Base-by-base conservation (phyloP, 805 yeast species). In the Blastobotrys robertii region DNA sequence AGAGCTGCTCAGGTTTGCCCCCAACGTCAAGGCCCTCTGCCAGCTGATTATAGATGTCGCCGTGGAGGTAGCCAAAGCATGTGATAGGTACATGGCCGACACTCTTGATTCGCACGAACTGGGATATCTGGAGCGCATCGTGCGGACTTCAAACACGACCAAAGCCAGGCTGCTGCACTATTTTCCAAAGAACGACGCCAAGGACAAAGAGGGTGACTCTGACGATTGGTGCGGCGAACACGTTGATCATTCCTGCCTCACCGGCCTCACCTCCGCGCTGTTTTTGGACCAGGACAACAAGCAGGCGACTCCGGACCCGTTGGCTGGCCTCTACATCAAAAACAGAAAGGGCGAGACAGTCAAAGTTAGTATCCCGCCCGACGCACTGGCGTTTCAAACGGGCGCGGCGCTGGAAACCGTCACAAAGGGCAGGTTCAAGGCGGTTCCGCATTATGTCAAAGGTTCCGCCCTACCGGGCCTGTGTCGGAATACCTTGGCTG, bases 181-280 rank as follows among this genome's bases (percentile, higher is more conserved):
- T 50, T 76, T 62, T 46, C 74, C 79, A 1, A 40, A n/a, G n/a
- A n/a, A n/a, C n/a, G n/a, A n/a, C n/a, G n/a, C n/a, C n/a, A n/a
- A n/a, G n/a, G n/a, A n/a, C n/a, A n/a, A n/a, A n/a, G n/a, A n/a
- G n/a, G 48, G 44, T 1, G 44, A 38, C 7, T 61, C 58, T 10
- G 66, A 59, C 42, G 67, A 66, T 34, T 77, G 82, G 82, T 77
- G 82, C 55, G 81, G 80, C 0, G 78, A 74, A 50, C 82, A 77
- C 52, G 49, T 68, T 34, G 82, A 77, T 54, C 81, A 76, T 49
- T 72, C 77, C 4, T 74, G 81, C 52, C 57, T 77, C 15, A 77
- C 82, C 1, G 81, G 77, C 0, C 59, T 77, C 13, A 74, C 80
- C 1, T 69, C 77, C 15, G 79, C 80, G 9, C 54, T 73, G 50